Conservation (phyloP, 805 yeast species). For the Starmerella etchellsii region DNA sequence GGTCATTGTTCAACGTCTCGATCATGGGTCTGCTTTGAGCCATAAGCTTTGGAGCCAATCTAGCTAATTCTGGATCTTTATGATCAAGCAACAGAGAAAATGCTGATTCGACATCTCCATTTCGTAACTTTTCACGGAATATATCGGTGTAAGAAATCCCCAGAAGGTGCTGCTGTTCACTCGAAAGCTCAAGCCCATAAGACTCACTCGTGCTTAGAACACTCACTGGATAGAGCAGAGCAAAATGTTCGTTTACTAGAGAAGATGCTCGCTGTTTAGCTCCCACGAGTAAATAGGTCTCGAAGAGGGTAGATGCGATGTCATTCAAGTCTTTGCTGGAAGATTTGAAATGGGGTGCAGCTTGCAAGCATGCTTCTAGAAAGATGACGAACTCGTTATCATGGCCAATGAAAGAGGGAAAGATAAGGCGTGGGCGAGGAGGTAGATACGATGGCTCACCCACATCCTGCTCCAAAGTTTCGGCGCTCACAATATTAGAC, state of each 20-base stretch:
- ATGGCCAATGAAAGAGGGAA: conserved; percentile 73
- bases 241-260: conserved; percentile 37
- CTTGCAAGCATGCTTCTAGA: conserved; percentile 76
- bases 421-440: conserved; percentile 78
- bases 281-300: conserved; percentile 59
- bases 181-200: conserved; percentile 21
- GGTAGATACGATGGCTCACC: conserved; percentile 50
- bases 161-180: conserved; percentile 13
- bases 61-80: conserved; percentile 37
- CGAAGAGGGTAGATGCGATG: conserved; percentile 65
- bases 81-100: conserved; percentile 30
- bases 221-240: conserved; percentile 42
- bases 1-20: conserved; percentile 3
- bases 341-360: conserved; percentile 67
- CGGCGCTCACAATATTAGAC: conserved; percentile 17
- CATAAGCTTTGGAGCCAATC: conserved; percentile 7
- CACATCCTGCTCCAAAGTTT: conserved; percentile 11
- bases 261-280: conserved; percentile 41
- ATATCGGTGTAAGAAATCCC: conserved; percentile 45
- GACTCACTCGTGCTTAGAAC: conserved; percentile 28
- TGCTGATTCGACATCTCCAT: conserved; percentile 46
- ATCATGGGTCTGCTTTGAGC: conserved; percentile 2
- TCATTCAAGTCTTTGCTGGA: conserved; percentile 55
- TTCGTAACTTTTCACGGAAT: conserved; percentile 51
- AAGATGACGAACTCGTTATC: conserved; percentile 84